Evolutionary conservation across 148 eudicot species (phyloP), one percentile per base, ranked within the genome.

Genomic region (Cornus suecica): DNA sequence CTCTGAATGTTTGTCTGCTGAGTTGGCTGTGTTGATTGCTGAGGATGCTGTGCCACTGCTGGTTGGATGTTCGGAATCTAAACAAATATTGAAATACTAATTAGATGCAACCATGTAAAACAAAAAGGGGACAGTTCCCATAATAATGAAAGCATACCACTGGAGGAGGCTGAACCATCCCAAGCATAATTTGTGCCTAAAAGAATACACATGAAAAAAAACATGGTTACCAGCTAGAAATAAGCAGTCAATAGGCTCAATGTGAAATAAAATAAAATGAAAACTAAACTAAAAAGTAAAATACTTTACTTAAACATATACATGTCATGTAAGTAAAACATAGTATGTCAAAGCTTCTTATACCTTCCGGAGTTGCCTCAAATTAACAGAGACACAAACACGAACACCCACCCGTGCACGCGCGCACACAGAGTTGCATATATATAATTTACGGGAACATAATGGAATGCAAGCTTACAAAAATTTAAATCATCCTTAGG

Each of bases 131-230:
- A 66, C 23, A 5, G 23, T 9, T 66, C 20, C 3, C 8, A 31
- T 27, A 24, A 67, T 13, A 66, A 26, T 9, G 31, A 67, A 52
- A 65, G 73, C 83, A 69, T 89, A 92, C 97, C 88, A 80, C 73
- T 80, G 86, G 87, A 23, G 99, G 85, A 23, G 97, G 85, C 81
- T 90, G 84, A 73, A 94, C 92, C 99, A 94, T 94, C 78, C 99
- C 97, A 65, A 94, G 97, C 99, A 94, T 92, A 27, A 94, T 94
- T 81, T 94, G 99, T 62, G 99, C 99, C 99, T 94, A 74, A 58
- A 76, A 30, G 62, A 68, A 72, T 52, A 80, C 41, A 66, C 18
- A 72, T 15, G 1, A 26, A 27, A 41, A 58, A 62, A 37, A 37
- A 25, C 48, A 25, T 10, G 5, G 65, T 81, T n/a, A 71, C 78